Conservation (phyloP, 768 basidiomycete species). For the Lactifluus rugatus region DNA sequence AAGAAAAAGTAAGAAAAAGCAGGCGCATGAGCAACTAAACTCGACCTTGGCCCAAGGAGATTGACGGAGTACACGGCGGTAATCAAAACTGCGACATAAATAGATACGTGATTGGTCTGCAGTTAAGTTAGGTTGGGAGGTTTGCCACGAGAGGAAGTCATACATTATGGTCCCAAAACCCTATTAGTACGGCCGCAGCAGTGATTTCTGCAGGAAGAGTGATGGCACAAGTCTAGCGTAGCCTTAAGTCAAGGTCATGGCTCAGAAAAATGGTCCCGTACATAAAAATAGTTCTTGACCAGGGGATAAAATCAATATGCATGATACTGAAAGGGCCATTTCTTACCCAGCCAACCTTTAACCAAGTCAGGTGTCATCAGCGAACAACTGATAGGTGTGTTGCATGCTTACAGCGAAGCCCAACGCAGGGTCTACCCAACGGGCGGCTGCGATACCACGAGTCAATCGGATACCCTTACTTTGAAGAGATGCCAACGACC, state of each 20-base stretch:
- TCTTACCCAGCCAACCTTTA: constrained; percentile 19
- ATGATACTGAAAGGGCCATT: neutral
- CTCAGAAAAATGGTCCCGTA: neutral
- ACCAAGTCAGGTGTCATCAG: neutral
- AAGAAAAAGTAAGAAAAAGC: neutral
- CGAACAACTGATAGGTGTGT: neutral
- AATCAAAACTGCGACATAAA: constrained; percentile 17
- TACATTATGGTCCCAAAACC: constrained; percentile 18
- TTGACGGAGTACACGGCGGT: constrained; percentile 8
- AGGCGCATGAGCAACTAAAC: neutral
- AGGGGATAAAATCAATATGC: neutral
- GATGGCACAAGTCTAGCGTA: constrained; percentile 15
- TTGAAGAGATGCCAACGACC: constrained; percentile 13
- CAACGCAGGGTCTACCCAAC: constrained; percentile 27
- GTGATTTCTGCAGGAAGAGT: constrained; percentile 18
- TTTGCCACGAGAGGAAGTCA: neutral
- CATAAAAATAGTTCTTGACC: constrained; percentile 19
- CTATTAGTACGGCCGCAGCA: constrained; percentile 15
- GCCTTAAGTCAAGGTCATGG: neutral
- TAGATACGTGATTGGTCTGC: constrained; percentile 9
- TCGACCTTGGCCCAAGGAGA: constrained; percentile 11
- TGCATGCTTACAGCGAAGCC: constrained; percentile 25
- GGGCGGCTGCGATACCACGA: constrained; percentile 20
- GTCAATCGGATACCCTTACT: neutral
- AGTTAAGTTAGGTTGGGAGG: neutral